A percentile compares a stretch with the other conserved stretches of the same genome.
Evolutionary conservation across 1,284 basidiomycete species (phyloP).

Genomic region (Boletellus deceptivus): DNA sequence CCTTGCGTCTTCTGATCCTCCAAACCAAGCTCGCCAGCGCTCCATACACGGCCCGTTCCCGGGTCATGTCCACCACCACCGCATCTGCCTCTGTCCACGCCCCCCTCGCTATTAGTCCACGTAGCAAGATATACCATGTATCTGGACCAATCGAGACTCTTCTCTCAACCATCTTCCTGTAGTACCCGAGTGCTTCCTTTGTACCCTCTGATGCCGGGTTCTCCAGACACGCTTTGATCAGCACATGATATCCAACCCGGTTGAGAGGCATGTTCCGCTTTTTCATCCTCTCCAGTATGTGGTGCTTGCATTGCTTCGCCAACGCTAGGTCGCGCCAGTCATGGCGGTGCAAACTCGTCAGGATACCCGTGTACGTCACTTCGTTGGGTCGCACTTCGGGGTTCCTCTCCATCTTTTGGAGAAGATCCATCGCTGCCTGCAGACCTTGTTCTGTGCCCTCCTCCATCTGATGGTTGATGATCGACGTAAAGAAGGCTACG

Average conservation of each 20-base stretch:
- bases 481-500: conserved; percentile 67
- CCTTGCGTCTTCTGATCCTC: conserved; percentile 37
- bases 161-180: conserved; percentile 59
- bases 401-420: conserved; percentile 69
- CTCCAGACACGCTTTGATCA: conserved; percentile 64
- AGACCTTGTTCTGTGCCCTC: conserved; percentile 53
- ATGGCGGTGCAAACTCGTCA: conserved; percentile 58
- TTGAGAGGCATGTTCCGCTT: conserved; percentile 51
- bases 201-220: conserved; percentile 48
- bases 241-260: conserved; percentile 68
- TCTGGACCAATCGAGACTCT: conserved; percentile 53
- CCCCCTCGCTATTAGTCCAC: conserved; percentile 52
- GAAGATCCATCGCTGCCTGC: conserved; percentile 60
- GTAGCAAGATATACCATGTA: conserved; percentile 75
- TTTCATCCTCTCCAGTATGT: conserved; percentile 62
- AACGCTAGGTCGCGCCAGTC: conserved; percentile 43
- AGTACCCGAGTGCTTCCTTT: conserved; percentile 57
- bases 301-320: conserved; percentile 44
- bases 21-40: conserved; percentile 40
- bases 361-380: conserved; percentile 70
- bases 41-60: conserved; percentile 37
- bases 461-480: conserved; percentile 70
- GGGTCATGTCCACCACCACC: conserved; percentile 59
- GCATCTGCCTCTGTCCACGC: conserved; percentile 59
- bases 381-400: conserved; percentile 58